Conservation (phyloP, 2,329 filamentous ascomycete genomes). For the Ophiognomonia clavigignenti-juglandacearum region DNA sequence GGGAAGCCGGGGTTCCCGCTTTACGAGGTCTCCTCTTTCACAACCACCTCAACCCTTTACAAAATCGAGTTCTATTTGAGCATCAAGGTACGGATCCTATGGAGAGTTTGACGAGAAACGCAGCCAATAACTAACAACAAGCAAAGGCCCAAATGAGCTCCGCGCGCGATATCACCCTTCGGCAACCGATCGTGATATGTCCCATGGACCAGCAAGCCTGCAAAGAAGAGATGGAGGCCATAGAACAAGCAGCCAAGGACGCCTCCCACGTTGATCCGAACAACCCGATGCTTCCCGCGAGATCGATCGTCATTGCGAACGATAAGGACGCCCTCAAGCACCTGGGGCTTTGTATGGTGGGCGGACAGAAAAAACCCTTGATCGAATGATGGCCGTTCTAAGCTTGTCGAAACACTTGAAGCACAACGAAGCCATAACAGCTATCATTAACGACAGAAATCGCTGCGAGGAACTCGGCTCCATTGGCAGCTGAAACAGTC, state of each 20-base stretch:
- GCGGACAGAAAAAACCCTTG: constrained; percentile 59
- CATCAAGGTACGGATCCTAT: constrained; percentile 65
- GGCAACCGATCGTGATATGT: constrained; percentile 93
- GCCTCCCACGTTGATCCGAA: constrained; percentile 83
- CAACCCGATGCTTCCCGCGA: constrained; percentile 87
- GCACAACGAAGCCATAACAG: too few species aligned
- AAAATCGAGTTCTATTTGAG: constrained; percentile 97
- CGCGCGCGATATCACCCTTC: constrained; percentile 80
- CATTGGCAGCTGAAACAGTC: too few species aligned
- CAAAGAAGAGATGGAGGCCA: constrained; percentile 98
- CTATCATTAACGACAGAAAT: too few species aligned
- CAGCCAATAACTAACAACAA: constrained; percentile 7
- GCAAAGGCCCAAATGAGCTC: constrained; percentile 83
- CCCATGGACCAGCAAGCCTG: constrained; percentile 92
- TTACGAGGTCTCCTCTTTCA: constrained; percentile 86
- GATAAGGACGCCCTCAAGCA: constrained; percentile 62
- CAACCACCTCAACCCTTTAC: constrained; percentile 88
- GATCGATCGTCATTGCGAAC: constrained; percentile 72
- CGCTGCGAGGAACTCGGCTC: too few species aligned
- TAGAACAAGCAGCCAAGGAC: constrained; percentile 92
- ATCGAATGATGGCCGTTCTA: constrained; percentile 46
- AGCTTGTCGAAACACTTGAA: not conserved
- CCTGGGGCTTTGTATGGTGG: constrained; percentile 59
- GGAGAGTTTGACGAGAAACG: not conserved
- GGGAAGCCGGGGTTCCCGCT: constrained; percentile 84